Base-by-base conservation (phyloP, 2,329 filamentous ascomycete species). In the Ophiostoma australiae region DNA sequence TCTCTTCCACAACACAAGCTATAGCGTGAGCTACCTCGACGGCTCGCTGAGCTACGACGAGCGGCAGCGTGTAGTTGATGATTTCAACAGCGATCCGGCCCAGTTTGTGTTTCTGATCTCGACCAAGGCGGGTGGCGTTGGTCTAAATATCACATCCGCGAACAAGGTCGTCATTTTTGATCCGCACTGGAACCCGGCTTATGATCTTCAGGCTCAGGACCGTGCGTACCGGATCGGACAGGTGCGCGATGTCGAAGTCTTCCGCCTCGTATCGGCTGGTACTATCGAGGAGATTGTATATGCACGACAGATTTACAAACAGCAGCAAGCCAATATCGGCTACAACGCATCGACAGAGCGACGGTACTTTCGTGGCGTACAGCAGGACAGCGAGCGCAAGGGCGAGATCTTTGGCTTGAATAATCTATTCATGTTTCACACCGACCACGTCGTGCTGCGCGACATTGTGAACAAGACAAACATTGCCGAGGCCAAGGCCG, bases 381-480 rank as follows among this genome's bases (percentile, higher is more conserved):
- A 97, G 80, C 90, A 96, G 73, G 88, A 92, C 74, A 88, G 87
- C 33, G 87, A 87, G 37, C 89, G 94, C 74, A 94, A 94, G 75
- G 95, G 95, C 20, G 95, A 99, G 79, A 92, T 99, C 31, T 99
- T 99, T 75, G 95, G 95, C 0, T 84, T 98, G 1, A 81, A 86
- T 31, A 99, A 99, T 75, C 85, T 99, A 15, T 93, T 99, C 76
- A 88, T 88, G 0, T 97, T 92, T 73, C 89, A 93, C 74, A 87
- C 88, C 67, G 87, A 94, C 74, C 91, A 91, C 72, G 86, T 96
- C 15, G 85, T 97, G 17, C 85, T 98, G 5, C 87, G 92, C n/a
- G 93, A 97, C 71, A 98, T 99, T 75, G 93, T 99, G 76, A 97
- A 98, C 82, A 97, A 97, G 80, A 98, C 95, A 37, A 99, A 99